Evolutionary conservation across 768 basidiomycete species (phyloP).

Genomic region (Tylopilus plumbeoviolaceoides): DNA sequence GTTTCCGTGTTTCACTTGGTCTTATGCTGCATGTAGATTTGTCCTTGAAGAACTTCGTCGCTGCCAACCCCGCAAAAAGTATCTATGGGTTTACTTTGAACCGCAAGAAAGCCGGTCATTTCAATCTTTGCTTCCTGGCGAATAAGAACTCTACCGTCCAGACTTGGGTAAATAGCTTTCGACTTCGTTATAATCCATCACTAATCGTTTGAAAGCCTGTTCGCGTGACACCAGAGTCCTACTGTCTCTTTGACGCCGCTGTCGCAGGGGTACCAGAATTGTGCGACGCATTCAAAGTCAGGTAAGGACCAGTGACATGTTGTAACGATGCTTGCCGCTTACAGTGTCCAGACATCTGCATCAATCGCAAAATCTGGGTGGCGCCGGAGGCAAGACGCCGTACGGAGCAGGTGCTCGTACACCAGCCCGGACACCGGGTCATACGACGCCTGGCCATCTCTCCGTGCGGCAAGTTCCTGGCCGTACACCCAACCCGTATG

Average conservation of each 20-base stretch:
- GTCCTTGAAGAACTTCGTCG: constrained; percentile 84
- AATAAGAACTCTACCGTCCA: constrained; percentile 88
- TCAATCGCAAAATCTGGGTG: constrained; percentile 65
- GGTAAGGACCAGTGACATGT: constrained; percentile 37
- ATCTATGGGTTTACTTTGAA: constrained; percentile 96
- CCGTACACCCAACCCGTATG: constrained; percentile 81
- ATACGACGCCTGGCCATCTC: constrained; percentile 74
- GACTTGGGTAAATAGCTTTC: constrained; percentile 63
- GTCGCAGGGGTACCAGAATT: constrained; percentile 90
- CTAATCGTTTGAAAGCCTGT: constrained; percentile 54
- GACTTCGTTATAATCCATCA: not conserved
- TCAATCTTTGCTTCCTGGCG: constrained; percentile 89
- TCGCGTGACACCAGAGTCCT: constrained; percentile 83
- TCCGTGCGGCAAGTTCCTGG: constrained; percentile 65
- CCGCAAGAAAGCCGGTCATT: constrained; percentile 85
- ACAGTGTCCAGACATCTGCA: constrained; percentile 58
- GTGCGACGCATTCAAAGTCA: constrained; percentile 95
- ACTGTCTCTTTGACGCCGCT: constrained; percentile 85
- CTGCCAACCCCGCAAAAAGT: constrained; percentile 90
- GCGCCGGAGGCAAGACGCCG: constrained; percentile 71
- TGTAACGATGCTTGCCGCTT: not conserved
- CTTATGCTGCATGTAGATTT: constrained; percentile 49
- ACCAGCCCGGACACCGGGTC: constrained; percentile 69
- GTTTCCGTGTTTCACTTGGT: not conserved
- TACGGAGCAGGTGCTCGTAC: constrained; percentile 73